These are phyloP conservation scores for Ganoderma leucocontextum DNA, from an alignment of 1,284 basidiomycete species.

Conservation along the genomic window DNA sequence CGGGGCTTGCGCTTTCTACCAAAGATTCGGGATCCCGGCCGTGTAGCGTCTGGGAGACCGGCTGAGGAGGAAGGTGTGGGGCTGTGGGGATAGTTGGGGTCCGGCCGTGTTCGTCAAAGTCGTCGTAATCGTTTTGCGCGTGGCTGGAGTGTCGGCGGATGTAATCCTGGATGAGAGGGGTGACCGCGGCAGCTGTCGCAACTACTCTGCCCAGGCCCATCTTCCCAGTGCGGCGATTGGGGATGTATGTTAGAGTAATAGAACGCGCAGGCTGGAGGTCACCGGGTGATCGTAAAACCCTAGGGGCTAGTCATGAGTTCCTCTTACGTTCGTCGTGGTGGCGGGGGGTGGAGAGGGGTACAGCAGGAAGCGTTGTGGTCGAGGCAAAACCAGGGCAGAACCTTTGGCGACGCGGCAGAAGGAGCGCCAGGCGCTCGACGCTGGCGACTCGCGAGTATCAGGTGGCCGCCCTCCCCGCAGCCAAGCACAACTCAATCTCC, in stretches of 20 bases:
- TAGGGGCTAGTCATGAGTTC: conserved; percentile 27
- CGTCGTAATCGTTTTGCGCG: neutral
- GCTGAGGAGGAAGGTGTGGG: conserved; percentile 4
- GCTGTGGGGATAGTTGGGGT: conserved; percentile 7
- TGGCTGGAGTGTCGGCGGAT: conserved; percentile 14
- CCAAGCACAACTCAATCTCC: neutral
- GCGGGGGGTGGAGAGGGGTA: neutral
- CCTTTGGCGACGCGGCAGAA: neutral
- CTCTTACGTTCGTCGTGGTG: conserved; percentile 14
- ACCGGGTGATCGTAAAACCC: neutral
- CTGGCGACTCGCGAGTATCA: neutral
- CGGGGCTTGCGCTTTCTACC: neutral
- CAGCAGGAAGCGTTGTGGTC: conserved; percentile 2
- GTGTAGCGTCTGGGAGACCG: conserved; percentile 3
- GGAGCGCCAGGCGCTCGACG: neutral
- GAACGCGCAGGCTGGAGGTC: neutral
- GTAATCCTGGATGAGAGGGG: conserved; percentile 26
- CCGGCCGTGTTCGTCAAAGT: conserved; percentile 17
- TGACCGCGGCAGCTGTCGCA: conserved; percentile 27
- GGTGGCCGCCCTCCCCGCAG: neutral
- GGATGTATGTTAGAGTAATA: neutral
- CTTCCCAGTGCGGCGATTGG: neutral
- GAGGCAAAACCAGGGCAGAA: neutral
- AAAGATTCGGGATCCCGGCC: neutral
- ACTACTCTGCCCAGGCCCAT: conserved; percentile 8